Base-by-base conservation (phyloP, 202 grass and related monocot species). In the Panicum hallii region DNA sequence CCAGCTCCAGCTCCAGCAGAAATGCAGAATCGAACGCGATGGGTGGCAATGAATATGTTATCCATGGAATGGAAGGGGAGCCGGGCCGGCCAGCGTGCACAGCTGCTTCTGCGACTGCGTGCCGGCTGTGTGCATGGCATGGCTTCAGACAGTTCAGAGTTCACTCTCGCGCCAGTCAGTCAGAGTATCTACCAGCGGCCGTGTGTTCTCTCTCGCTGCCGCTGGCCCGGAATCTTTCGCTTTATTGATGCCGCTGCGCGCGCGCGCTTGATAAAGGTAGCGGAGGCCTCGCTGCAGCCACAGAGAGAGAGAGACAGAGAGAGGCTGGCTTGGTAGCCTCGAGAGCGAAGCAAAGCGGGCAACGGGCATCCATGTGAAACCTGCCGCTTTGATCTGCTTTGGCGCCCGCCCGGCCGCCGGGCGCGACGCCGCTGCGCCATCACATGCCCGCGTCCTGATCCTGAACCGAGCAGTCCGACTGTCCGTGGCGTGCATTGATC, bases 191-290 rank as follows among this genome's bases (percentile, higher is more conserved):
- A 13, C 40, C 38, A 5, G 30, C 17, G 36, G 36, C n/a, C 69
- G 44, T 70, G 69, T 50, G 23, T 17, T 50, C 13, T 46, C 0
- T 6, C 36, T 26, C 7, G 11, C 23, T 2, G 4, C 3, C 11
- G 30, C 48, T 67, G 42, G 20, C 76, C 5, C 54, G 17, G 88
- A 89, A 86, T 89, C 88, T 89, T 86, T 66, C 3, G 78, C 88
- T 89, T 82, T 90, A 78, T 86, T 57, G 83, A 72, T 82, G 62
- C 36, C 34, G 72, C 71, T 81, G 70, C 26, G 26, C 64, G 5
- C 46, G 76, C 34, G 49, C 75, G 28, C 38, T 78, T 57, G 17
- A 34, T 34, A 34, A 34, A 34, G 34, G 26, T 26, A 1, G 26
- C 26, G 26, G 26, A 26, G 26, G 26, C 26, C 26, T 26, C 26